Conservation (phyloP, 352 stramenopile genomes). For the Phytopythium sindhum region DNA sequence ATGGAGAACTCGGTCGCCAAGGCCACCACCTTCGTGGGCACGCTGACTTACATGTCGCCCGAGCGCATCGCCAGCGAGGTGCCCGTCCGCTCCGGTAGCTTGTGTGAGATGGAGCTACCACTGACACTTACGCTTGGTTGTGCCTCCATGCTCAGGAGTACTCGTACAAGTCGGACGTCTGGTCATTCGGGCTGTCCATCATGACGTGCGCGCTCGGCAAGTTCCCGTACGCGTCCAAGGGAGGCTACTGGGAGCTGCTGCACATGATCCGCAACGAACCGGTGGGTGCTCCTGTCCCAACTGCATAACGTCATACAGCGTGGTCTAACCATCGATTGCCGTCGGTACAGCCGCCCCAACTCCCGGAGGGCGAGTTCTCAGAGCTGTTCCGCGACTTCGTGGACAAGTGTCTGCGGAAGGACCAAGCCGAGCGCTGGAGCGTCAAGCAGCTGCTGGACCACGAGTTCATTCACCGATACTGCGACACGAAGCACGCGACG, state of each 20-base stretch:
- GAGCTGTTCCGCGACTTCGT: constrained; percentile 74
- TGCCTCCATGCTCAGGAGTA: constrained; percentile 45
- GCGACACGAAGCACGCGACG: constrained; percentile 4
- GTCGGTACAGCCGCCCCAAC: constrained; percentile 40
- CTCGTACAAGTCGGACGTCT: constrained; percentile 87
- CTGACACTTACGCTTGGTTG: neutral
- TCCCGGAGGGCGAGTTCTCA: constrained; percentile 74
- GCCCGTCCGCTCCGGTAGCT: neutral
- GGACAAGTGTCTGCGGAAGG: constrained; percentile 77
- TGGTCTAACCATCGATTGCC: neutral
- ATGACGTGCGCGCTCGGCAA: constrained; percentile 88
- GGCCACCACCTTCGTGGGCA: constrained; percentile 90
- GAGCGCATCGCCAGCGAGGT: constrained; percentile 90
- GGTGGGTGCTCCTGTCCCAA: constrained; percentile 21
- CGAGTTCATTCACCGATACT: constrained; percentile 60
- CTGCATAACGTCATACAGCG: neutral
- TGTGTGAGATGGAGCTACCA: neutral
- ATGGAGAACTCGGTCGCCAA: constrained; percentile 87
- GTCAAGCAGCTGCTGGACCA: constrained; percentile 76
- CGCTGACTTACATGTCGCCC: constrained; percentile 92
- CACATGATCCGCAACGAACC: constrained; percentile 86
- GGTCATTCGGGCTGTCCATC: constrained; percentile 84
- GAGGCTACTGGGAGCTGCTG: constrained; percentile 89
- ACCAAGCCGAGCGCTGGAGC: constrained; percentile 75
- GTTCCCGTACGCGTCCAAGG: constrained; percentile 84